Evolutionary conservation across 2,329 filamentous ascomycete species (phyloP), one percentile per base, ranked within the genome.

Genomic region (Tolypocladium capitatum): DNA sequence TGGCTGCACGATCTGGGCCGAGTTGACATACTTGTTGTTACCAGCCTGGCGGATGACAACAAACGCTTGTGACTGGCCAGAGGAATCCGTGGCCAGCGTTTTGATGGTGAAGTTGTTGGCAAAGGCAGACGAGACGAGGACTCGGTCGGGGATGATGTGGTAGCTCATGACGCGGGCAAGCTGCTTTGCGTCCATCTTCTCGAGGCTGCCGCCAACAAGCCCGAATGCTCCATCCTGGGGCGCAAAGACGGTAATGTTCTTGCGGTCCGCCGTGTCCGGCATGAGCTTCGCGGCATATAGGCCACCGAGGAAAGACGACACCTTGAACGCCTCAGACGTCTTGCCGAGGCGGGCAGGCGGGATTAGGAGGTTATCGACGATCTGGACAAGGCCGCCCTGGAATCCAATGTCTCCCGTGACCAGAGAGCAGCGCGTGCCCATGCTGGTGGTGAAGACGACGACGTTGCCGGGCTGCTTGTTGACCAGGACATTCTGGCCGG

Each of bases 191-290:
- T 68, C 68, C 30, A 81, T 60, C 49, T 70, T 69, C 28, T 62
- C 59, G 11, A 79, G 57, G 27, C 72, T 65, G 45, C 70, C 76
- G 48, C 73, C 77, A 40, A 84, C 75, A 27, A 66, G 62, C 32
- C 72, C 66, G 65, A 84, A 80, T 13, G 80, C 80, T 2, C 65
- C 65, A 59, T 83, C 80, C 57, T 66, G 71, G 2, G 82, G 81
- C 0, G 75, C 79, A 53, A 86, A 84, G 51, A 85, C 69, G 48
- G 82, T 85, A 35, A 84, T 53, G 56, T 63, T 61, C 35, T 62
- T 57, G 8, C 63, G 58, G 13, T 61, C 57, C 50, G 73, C 66
- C 45, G 80, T 58, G 18, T 66, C 61, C 3, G 63, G 63, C 58
- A 68, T 61, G 18, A 67, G 49, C 1, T 57, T 48, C 9, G 58